A percentile compares a stretch with the other conserved stretches of the same genome.
Evolutionary conservation across 192 early-diverging fungal genomes (phyloP).

Genomic region (Chytriomyces confervae): DNA sequence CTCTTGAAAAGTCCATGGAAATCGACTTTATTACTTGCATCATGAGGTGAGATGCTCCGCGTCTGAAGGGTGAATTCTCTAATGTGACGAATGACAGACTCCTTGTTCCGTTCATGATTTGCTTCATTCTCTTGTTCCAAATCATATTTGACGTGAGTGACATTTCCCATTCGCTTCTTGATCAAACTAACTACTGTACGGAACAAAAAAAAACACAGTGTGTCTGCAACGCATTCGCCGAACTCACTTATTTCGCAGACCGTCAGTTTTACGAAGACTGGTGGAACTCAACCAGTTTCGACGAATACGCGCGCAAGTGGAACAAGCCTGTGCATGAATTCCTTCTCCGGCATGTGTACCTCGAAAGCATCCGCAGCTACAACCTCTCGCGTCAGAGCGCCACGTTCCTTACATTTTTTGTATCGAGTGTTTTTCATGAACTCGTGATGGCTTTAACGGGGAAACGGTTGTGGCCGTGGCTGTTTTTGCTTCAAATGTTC

Average conservation of each 20-base stretch:
- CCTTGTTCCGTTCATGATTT: slow-evolving; percentile 88
- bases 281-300: slow-evolving; percentile 92
- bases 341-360: slow-evolving; percentile 89
- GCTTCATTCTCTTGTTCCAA: slow-evolving; percentile 90
- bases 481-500: slow-evolving; percentile 85
- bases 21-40: slow-evolving; percentile 65
- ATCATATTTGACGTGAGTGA: slow-evolving; percentile 83
- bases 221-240: slow-evolving; percentile 95
- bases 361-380: slow-evolving; percentile 75
- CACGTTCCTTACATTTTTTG: slow-evolving; percentile 80
- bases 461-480: slow-evolving; percentile 71
- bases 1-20: slow-evolving; percentile 64
- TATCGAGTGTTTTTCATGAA: slow-evolving; percentile 82
- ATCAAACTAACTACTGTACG: background rate
- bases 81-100: slow-evolving; percentile 65
- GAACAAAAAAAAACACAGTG: slow-evolving; percentile 50
- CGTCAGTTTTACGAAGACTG: slow-evolving; percentile 98
- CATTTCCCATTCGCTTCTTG: slow-evolving; percentile 3
- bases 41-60: slow-evolving; percentile 46
- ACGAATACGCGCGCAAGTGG: slow-evolving; percentile 96
- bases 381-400: slow-evolving; percentile 73
- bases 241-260: slow-evolving; percentile 93
- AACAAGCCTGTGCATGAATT: slow-evolving; percentile 95
- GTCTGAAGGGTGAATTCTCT: slow-evolving; percentile 59
- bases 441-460: slow-evolving; percentile 77